Evolutionary conservation across 345 rosid species (phyloP).

Genomic region (Populus simonii): DNA sequence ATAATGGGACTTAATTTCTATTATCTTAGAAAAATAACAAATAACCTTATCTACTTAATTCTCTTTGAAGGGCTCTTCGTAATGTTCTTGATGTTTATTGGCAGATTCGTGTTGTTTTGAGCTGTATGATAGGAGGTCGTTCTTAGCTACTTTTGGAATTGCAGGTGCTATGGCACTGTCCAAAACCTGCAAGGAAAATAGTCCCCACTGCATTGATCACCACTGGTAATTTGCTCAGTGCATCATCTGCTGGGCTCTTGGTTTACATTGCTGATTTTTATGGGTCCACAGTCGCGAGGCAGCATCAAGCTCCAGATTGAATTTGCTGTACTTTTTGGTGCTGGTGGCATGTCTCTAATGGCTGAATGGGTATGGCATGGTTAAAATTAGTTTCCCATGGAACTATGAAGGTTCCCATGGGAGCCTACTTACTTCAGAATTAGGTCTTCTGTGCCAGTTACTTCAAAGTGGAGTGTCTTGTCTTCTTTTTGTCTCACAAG

Average conservation of each 20-base stretch:
- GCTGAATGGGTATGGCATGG: conserved; percentile 56
- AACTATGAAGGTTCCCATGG: background rate
- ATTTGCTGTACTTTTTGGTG: conserved; percentile 45
- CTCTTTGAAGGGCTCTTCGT: too few relatives aligned
- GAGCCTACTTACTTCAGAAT: background rate
- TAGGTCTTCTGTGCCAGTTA: background rate
- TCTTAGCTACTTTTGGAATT: conserved; percentile 49
- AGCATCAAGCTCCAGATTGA: conserved; percentile 37
- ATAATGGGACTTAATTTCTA: background rate
- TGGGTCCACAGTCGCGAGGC: conserved; percentile 44
- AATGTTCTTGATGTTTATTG: too few relatives aligned
- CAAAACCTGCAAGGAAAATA: conserved; percentile 41
- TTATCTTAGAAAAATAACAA: background rate
- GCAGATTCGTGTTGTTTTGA: too few relatives aligned
- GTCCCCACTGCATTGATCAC: conserved; percentile 50
- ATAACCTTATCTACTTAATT: background rate
- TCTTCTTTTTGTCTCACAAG: too few relatives aligned
- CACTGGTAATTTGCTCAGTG: conserved; percentile 47
- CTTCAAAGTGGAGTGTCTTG: background rate
- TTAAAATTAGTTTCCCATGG: background rate
- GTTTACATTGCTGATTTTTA: conserved; percentile 68
- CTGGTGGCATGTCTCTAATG: conserved; percentile 55
- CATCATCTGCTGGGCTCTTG: conserved; percentile 63
- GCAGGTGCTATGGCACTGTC: conserved; percentile 52
- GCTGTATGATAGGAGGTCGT: too few relatives aligned